Evolutionary conservation across 148 eudicot species (phyloP).

Genomic region (Cornus kousa): DNA sequence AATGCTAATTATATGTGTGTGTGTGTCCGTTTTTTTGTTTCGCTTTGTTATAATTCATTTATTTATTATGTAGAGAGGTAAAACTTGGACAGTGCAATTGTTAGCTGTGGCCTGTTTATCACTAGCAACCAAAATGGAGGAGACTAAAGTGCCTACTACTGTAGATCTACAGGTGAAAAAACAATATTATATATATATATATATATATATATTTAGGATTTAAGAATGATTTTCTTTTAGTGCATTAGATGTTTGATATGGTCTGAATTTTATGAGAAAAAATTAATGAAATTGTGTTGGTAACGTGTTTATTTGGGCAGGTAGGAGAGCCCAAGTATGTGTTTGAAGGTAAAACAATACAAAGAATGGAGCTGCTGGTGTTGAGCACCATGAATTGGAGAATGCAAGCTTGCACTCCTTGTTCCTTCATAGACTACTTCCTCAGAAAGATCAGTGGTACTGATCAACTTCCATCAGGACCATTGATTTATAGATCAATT

Average conservation of each 20-base stretch:
- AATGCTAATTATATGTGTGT: constrained; percentile 11
- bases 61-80: constrained; percentile 38
- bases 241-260: background rate
- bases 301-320: constrained; percentile 38
- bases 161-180: constrained; percentile 65
- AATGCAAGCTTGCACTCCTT: constrained; percentile 71
- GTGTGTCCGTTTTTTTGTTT: background rate
- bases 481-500: constrained; percentile 47
- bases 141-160: constrained; percentile 45
- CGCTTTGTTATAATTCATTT: background rate
- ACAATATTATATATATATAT: background rate
- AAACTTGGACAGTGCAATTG: constrained; percentile 74
- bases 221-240: background rate
- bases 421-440: constrained; percentile 61
- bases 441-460: constrained; percentile 33
- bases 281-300: background rate
- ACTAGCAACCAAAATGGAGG: constrained; percentile 78
- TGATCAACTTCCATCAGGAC: constrained; percentile 23
- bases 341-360: constrained; percentile 79
- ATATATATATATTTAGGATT: too few relatives aligned
- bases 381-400: constrained; percentile 72
- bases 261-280: too few relatives aligned
- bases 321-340: constrained; percentile 60
- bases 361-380: constrained; percentile 82
- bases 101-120: constrained; percentile 87